Evolutionary conservation across 2,329 filamentous ascomycete species (phyloP).

Genomic region (Akanthomyces dipterigenus): DNA sequence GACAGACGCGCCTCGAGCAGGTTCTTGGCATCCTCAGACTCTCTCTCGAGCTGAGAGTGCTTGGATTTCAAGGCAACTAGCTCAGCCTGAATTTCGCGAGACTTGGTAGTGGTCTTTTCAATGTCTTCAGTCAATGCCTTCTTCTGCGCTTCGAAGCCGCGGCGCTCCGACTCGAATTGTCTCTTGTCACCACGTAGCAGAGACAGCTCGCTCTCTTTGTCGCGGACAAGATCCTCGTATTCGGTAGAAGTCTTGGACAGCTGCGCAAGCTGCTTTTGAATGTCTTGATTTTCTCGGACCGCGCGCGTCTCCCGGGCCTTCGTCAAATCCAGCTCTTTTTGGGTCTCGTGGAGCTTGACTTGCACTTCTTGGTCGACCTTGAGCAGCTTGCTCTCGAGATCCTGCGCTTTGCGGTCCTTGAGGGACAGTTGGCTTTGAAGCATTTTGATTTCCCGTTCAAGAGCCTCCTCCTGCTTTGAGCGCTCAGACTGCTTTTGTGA

Average conservation of each 20-base stretch:
- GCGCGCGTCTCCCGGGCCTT: slow-evolving; percentile 72
- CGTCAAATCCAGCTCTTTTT: slow-evolving; percentile 70
- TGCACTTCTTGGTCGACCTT: slow-evolving; percentile 85
- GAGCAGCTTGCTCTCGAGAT: slow-evolving; percentile 77
- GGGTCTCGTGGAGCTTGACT: slow-evolving; percentile 68
- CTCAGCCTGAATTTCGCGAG: slow-evolving; percentile 82
- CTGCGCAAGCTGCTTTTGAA: slow-evolving; percentile 79
- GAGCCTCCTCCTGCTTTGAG: slow-evolving; percentile 65
- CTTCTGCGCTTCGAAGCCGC: slow-evolving; percentile 72
- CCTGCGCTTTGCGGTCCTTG: slow-evolving; percentile 83
- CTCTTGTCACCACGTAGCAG: slow-evolving; percentile 80
- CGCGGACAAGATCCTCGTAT: slow-evolving; percentile 87
- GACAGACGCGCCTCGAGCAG: slow-evolving; percentile 83
- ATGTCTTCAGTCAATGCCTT: slow-evolving; percentile 65
- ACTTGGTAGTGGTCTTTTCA: slow-evolving; percentile 65
- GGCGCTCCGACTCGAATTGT: slow-evolving; percentile 74
- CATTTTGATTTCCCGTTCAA: slow-evolving; percentile 83
- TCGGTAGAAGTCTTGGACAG: slow-evolving; percentile 87
- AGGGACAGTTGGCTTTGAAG: slow-evolving; percentile 82
- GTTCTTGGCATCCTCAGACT: slow-evolving; percentile 80
- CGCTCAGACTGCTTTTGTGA: slow-evolving; percentile 65
- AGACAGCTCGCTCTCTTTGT: slow-evolving; percentile 88
- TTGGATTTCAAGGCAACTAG: slow-evolving; percentile 80
- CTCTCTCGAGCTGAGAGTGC: slow-evolving; percentile 76
- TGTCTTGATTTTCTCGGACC: slow-evolving; percentile 69